These are phyloP conservation scores for Podospora comata DNA, from an alignment of 495 filamentous ascomycete genomes.

Conservation along the genomic window DNA sequence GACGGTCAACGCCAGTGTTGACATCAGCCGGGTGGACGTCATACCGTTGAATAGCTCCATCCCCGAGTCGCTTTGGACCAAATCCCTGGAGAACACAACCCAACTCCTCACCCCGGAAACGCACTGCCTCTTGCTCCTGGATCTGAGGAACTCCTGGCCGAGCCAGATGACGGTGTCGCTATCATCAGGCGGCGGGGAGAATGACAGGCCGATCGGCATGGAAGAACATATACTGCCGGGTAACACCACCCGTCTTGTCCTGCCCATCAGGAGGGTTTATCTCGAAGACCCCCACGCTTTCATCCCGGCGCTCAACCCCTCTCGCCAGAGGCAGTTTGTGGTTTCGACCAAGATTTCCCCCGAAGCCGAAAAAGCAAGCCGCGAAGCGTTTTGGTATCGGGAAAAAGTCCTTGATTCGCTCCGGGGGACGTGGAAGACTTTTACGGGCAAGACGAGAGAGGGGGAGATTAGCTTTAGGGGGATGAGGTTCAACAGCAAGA, in stretches of 20 bases:
- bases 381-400: conserved; percentile 91
- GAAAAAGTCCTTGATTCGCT: conserved; percentile 75
- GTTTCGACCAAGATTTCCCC: conserved; percentile 77
- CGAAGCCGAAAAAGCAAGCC: conserved; percentile 68
- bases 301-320: conserved; percentile 76
- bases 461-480: conserved; percentile 73
- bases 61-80: conserved; percentile 46
- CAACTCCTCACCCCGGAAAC: conserved; percentile 46
- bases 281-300: conserved; percentile 70
- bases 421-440: conserved; percentile 59
- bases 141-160: conserved; percentile 86
- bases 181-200: conserved; percentile 19
- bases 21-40: conserved; percentile 73
- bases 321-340: conserved; percentile 79
- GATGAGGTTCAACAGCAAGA: conserved; percentile 67
- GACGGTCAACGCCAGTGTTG: conserved; percentile 87
- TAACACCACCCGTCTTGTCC: conserved; percentile 69
- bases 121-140: conserved; percentile 76
- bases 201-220: conserved; percentile 26
- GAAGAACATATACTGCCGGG: conserved; percentile 68
- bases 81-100: conserved; percentile 26
- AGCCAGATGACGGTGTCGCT: conserved; percentile 64
- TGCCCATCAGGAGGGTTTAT: conserved; percentile 73
- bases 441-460: conserved; percentile 46
- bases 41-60: conserved; percentile 61